Conservation (phyloP, 2,329 filamentous ascomycete genomes). For the Calonectria hawksworthii region DNA sequence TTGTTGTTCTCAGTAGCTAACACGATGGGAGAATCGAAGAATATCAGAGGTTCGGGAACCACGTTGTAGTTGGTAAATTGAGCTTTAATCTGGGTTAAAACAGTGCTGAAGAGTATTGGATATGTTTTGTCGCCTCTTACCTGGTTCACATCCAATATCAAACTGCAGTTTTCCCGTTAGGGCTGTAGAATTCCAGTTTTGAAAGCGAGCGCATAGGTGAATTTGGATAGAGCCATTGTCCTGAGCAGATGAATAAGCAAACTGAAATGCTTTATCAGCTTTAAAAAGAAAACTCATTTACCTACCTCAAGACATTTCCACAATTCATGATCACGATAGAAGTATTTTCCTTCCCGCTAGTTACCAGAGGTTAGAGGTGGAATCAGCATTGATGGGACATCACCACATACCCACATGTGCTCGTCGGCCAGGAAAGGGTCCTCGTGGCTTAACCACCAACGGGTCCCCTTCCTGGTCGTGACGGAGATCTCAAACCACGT, state of each 20-base stretch:
- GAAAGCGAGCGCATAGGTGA: not conserved
- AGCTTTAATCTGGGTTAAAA: not conserved
- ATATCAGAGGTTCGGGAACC: too few relatives aligned
- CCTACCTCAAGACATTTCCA: not conserved
- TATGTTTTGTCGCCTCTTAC: not conserved
- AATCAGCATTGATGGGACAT: not conserved
- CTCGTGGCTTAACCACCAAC: not conserved
- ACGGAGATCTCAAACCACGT: not conserved
- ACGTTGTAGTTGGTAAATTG: not conserved
- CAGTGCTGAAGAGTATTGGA: not conserved
- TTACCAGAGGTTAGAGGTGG: not conserved
- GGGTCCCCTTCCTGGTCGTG: not conserved
- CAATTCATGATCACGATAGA: not conserved
- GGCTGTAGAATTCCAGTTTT: not conserved
- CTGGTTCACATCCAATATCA: not conserved
- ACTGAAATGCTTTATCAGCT: not conserved
- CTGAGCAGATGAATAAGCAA: not conserved
- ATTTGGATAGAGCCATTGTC: not conserved
- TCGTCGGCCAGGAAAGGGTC: not conserved
- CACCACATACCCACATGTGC: not conserved
- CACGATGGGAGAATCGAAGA: too few relatives aligned
- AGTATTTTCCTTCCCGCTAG: not conserved
- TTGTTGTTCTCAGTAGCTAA: too few relatives aligned
- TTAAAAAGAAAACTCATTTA: too few relatives aligned
- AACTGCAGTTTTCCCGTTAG: not conserved